Base-by-base conservation (phyloP, 2,329 filamentous ascomycete genomes). In the Cladobotryum protrusum region DNA sequence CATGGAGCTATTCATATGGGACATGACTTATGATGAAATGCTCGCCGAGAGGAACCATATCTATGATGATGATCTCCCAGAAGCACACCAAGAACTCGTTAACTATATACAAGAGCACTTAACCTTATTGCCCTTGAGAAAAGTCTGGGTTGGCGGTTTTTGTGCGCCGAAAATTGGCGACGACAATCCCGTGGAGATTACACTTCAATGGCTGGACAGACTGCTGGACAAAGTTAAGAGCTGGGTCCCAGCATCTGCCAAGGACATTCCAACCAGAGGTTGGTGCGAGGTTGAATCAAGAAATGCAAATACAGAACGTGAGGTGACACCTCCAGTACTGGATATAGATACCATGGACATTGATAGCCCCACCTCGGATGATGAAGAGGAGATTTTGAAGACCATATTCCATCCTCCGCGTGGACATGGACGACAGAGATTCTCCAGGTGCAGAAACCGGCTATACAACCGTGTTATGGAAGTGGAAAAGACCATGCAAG, bases 1-100 rank as follows among this genome's bases (percentile, higher is more conserved):
- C 2, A 67, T 69, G 2, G 78, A 82, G 55, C 56, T 83, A 12
- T 64, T 82, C 5, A 76, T 83, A 36, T 81, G 78, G 78, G 79
- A 82, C 53, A 50, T 65, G 2, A 55, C 61, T 1, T 63, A 67
- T 7, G 55, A 52, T 1, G 54, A 61, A 1, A 64, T 59, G 20
- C 60, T 64, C 6, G 52, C 56, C 0, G 45, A 50, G 0, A 50
- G 54, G 13, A 40, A 54, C 4, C 4, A 46, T 2, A 39, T 65
- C 1, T 58, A 56, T 1, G 61, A 69, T 46, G 55, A 56, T 1
- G 67, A 72, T 13, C 65, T 82, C 3, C 64, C 68, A 2, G 59
- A 66, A 17, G 72, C 73, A 45, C 79, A 83, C 53, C 67, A 63
- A 8, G 61, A 65, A 15, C 56, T 79, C 5, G 63, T 82, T 36